A percentile compares a stretch with the other conserved stretches of the same genome.
Conservation (phyloP, 2,329 filamentous ascomycete genomes). For the Xylaria sp. region DNA sequence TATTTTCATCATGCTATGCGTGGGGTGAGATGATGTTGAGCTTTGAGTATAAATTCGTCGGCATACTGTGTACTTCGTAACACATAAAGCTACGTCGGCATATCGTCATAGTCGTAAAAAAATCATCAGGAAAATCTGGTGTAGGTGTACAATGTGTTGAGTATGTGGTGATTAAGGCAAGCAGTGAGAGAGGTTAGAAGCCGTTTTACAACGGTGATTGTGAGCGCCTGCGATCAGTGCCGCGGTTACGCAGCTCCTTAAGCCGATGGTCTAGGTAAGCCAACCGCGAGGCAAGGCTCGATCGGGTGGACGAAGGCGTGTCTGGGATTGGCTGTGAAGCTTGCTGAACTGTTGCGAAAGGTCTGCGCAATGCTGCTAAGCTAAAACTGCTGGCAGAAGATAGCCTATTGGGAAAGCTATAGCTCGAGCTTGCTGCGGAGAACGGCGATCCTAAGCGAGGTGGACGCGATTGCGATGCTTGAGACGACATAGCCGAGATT, state of each 20-base stretch:
- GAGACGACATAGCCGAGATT: constrained; percentile 36
- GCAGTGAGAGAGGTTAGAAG: constrained; percentile 14
- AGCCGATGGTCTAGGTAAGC: constrained; percentile 69
- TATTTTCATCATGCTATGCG: constrained; percentile 20
- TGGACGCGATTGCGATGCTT: constrained; percentile 50
- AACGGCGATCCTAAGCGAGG: constrained; percentile 70
- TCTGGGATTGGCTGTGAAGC: constrained; percentile 49
- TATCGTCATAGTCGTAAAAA: constrained; percentile 45
- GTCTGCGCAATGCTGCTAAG: constrained; percentile 57
- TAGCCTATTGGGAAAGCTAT: constrained; percentile 69
- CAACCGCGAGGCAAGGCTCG: constrained; percentile 61
- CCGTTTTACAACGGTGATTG: constrained; percentile 59
- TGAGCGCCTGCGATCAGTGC: constrained; percentile 55
- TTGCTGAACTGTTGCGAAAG: constrained; percentile 68
- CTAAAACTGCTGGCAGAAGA: constrained; percentile 59
- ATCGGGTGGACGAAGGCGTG: constrained; percentile 48
- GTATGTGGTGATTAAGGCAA: constrained; percentile 28
- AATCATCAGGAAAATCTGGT: constrained; percentile 38
- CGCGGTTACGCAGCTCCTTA: constrained; percentile 62
- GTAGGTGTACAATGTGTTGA: constrained; percentile 42
- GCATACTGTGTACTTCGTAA: constrained; percentile 33
- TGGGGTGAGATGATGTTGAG: constrained; percentile 27
- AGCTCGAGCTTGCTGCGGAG: constrained; percentile 59
- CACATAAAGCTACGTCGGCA: constrained; percentile 35
- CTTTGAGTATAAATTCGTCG: constrained; percentile 22